Evolutionary conservation across 139 green algal species (phyloP), one percentile per base, ranked within the genome.

Genomic region (Zygnema circumcarinatum): DNA sequence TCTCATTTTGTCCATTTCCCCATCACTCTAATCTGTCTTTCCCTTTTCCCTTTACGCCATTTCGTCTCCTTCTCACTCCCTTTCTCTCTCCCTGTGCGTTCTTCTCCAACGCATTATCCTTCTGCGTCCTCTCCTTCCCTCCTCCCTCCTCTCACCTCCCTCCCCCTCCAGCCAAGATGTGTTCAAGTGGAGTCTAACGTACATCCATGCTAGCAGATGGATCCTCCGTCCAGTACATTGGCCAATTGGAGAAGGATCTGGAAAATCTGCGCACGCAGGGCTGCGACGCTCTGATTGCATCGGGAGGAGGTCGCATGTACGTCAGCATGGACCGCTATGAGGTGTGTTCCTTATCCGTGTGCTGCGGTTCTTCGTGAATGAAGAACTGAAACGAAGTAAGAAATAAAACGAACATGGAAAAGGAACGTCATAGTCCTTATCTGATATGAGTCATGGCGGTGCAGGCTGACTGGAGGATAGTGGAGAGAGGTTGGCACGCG

Each of bases 241-340:
- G 16, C 47, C 73, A 95, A 79, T 92, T 98, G 85, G 92, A 97
- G 88, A 91, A 89, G 29, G 92, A 95, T 79, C 87, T 98, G 2
- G 80, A 85, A 74, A 79, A 88, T 36, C 67, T 95, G 29, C 78
- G 39, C 0, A 67, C 68, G 72, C 29, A 90, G 56, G 89, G 76
- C 78, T 92, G 81, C 25, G 96, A 99, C 86, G 95, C 93, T 21
- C 92, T 93, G 68, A 97, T 99, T 83, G 96, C 96, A 0, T 97
- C 94, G 2, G 96, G 96, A 35, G 96, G 96, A 39, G 96, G 96
- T 1, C 93, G 96, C 90, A 99, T 99, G 96, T 31, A 90, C 41
- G 94, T 98, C 38, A 98, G 96, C 75, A 99, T 99, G 96, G 96
- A 99, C 81, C 94, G 96, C 38, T 99, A 98, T 83, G 96, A 98